Percentiles rank a stretch among this genome's conserved stretches.
These are phyloP conservation scores for Xerocomellus dryophilus DNA, from an alignment of 768 basidiomycete genomes.

Conservation along the genomic window DNA sequence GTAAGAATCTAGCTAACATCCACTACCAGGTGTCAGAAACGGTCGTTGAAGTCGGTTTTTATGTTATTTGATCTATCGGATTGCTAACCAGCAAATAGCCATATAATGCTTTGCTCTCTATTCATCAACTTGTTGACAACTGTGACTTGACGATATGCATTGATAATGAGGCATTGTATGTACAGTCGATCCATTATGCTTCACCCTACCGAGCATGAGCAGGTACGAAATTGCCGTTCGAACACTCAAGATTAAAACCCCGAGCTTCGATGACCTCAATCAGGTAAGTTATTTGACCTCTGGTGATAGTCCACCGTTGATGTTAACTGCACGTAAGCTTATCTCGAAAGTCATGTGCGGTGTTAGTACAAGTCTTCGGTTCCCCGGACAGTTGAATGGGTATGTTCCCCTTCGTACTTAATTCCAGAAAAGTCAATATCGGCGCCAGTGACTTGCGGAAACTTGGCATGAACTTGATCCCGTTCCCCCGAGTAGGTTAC, in stretches of 20 bases:
- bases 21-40: conserved; percentile 41
- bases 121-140: conserved; percentile 88
- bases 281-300: conserved; percentile 38
- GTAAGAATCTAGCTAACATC: conserved; percentile 11
- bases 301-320: background rate
- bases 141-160: conserved; percentile 81
- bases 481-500: conserved; percentile 82
- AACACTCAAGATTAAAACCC: conserved; percentile 61
- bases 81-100: conserved; percentile 42
- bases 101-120: conserved; percentile 80
- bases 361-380: conserved; percentile 85
- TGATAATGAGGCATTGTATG: conserved; percentile 84
- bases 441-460: conserved; percentile 73
- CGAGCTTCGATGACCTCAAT: conserved; percentile 68
- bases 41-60: conserved; percentile 46
- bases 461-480: conserved; percentile 90
- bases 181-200: background rate
- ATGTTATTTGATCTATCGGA: background rate
- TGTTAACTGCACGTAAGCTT: conserved; percentile 39
- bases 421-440: conserved; percentile 3
- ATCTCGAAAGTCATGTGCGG: conserved; percentile 93
- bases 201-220: background rate
- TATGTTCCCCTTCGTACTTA: conserved; percentile 29
- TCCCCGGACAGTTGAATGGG: conserved; percentile 94
- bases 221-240: conserved; percentile 73